phyloP scores from a whole-genome alignment of 78 protist species.

The Pigoraptor vietnamica region DNA sequence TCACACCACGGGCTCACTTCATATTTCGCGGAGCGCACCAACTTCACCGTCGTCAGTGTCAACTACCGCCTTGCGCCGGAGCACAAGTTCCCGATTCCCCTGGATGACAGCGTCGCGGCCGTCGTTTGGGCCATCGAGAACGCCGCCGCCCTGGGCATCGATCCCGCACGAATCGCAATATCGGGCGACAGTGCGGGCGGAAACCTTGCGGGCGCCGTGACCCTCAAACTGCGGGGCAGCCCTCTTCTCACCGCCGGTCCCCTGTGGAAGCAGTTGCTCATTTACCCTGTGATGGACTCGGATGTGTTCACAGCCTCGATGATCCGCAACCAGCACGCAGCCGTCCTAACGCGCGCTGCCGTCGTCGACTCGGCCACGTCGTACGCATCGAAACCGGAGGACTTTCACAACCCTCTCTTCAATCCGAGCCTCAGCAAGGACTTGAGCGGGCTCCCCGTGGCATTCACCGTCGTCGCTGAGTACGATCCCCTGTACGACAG shows the following conservation, averaged over 20 bases:
- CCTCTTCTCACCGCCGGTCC: neutral
- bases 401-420: neutral
- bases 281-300: neutral
- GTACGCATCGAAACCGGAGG: neutral
- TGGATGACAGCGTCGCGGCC: neutral
- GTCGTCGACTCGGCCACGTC: neutral
- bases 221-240: too few relatives aligned
- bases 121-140: neutral
- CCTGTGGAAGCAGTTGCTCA: neutral
- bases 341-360: neutral
- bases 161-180: neutral
- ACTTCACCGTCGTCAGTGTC: neutral
- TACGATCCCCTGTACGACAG: neutral
- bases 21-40: neutral
- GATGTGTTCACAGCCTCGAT: neutral
- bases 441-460: neutral
- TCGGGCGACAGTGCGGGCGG: neutral
- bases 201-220: neutral
- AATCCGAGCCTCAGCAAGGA: neutral
- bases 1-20: neutral
- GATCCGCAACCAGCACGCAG: neutral
- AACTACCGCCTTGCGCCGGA: conserved; percentile 6
- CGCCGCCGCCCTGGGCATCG: neutral
- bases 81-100: neutral
- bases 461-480: neutral